Base-by-base conservation (phyloP, 192 early-diverging fungal genomes). In the Podila horticola region DNA sequence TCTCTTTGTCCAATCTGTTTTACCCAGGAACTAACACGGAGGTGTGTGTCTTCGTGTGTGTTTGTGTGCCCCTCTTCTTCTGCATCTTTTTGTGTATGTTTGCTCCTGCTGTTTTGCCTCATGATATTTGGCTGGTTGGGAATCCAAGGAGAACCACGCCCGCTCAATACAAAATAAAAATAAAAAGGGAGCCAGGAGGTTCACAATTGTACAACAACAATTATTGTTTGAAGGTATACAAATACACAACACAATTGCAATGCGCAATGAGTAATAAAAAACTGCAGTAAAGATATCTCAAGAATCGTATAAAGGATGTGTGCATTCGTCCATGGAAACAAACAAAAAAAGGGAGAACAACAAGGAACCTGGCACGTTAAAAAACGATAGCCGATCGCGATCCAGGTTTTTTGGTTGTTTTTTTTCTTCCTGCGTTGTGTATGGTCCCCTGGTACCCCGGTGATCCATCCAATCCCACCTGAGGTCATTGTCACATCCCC, bases 11-110 rank as follows among this genome's bases (percentile, higher is more conserved):
- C 52, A 55, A n/a, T 55, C 24, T 26, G n/a, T 52, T 55, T 55
- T 55, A 26, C 52, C 52, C 52, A 55, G 52, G 52, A 55, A 55
- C 52, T 55, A 55, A 55, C 52, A 55, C 52, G 52, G 52, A 55
- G 52, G 52, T 55, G 52, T 22, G 50, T n/a, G 5, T 52, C 2
- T 52, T 52, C 17, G 15, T 45, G 41, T 45, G 38, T 34, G 33
- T 34, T 2, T 34, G 33, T 12, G 38, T 41, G 41, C 41, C 41
- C 41, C 41, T 45, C 41, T 1, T 17, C 52, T 55, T 55, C 5
- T 45, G 41, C 41, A 17, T 15, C 15, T 17, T 45, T 17, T 17
- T 41, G 5, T 45, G 41, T 17, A 45, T 45, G 15, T 12, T 12
- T 45, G 15, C 41, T 45, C 41, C 41, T 45, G 41, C 41, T 45